Percentiles rank a stretch among this genome's conserved stretches.
Conservation (phyloP, 73 alveolate species). For the Tetrahymena thermophila region DNA sequence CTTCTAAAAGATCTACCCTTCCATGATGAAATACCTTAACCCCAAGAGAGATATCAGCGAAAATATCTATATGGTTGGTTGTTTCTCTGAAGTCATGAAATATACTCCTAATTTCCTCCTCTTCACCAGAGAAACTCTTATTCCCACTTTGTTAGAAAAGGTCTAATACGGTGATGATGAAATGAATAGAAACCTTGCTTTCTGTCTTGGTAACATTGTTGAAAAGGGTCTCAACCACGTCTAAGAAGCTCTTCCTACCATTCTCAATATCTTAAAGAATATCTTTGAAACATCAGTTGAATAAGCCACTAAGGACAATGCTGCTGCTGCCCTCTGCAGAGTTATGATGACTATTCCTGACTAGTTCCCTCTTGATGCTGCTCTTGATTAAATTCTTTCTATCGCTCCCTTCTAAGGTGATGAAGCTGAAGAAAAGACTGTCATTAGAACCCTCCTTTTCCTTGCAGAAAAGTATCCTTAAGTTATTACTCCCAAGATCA, state of each 20-base stretch:
- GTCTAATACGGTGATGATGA: conserved; percentile 29
- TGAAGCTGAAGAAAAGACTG: conserved; percentile 34
- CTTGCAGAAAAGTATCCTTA: conserved; percentile 33
- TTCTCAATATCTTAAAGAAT: neutral
- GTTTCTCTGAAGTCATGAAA: conserved; percentile 26
- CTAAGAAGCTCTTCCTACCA: conserved; percentile 8
- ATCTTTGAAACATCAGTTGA: conserved; percentile 1
- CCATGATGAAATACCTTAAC: conserved; percentile 1
- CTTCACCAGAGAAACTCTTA: conserved; percentile 4
- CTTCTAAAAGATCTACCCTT: conserved; percentile 17
- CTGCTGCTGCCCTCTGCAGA: conserved; percentile 46
- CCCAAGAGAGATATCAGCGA: conserved; percentile 32
- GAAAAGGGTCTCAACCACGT: conserved; percentile 12
- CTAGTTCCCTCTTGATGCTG: conserved; percentile 21
- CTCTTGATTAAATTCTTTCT: conserved; percentile 10
- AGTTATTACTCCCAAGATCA: conserved; percentile 17
- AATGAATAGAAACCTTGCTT: conserved; percentile 39
- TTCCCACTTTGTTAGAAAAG: conserved; percentile 18
- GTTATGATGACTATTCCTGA: conserved; percentile 39
- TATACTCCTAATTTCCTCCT: conserved; percentile 16
- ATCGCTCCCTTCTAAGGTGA: conserved; percentile 30
- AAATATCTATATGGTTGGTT: conserved; percentile 34
- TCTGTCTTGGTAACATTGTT: conserved; percentile 25
- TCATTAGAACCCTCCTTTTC: conserved; percentile 12
- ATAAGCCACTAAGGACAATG: conserved; percentile 28